phyloP scores from a whole-genome alignment of 2,329 filamentous ascomycete genomes.

The Sclerotinia subarctica region DNA sequence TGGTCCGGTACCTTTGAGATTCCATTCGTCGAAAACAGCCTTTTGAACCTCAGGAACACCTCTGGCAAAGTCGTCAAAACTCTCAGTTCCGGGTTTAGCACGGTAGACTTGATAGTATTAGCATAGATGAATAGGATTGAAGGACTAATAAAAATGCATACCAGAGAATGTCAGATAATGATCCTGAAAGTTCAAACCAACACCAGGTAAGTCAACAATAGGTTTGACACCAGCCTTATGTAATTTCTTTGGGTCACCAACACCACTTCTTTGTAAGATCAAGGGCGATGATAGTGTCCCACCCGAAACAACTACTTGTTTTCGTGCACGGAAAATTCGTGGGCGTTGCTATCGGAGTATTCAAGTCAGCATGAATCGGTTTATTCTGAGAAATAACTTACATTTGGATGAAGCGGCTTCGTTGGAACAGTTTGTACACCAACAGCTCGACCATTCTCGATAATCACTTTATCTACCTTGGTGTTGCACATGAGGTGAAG shows the following conservation, averaged over 20 bases:
- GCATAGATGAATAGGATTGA: not conserved
- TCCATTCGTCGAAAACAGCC: slow-evolving; percentile 71
- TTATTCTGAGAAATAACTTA: slow-evolving; percentile 27
- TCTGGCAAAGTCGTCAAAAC: slow-evolving; percentile 76
- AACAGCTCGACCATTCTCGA: slow-evolving; percentile 61
- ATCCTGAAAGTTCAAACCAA: slow-evolving; percentile 55
- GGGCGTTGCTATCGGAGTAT: slow-evolving; percentile 34
- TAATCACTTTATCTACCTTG: slow-evolving; percentile 54
- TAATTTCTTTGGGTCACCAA: slow-evolving; percentile 52
- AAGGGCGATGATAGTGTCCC: slow-evolving; percentile 39
- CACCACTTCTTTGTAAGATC: slow-evolving; percentile 60
- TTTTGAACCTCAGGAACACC: slow-evolving; percentile 72
- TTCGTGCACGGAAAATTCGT: slow-evolving; percentile 37
- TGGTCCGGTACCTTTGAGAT: slow-evolving; percentile 68
- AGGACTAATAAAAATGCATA: slow-evolving; percentile 5
- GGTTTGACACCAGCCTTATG: slow-evolving; percentile 46
- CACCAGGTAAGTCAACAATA: slow-evolving; percentile 49
- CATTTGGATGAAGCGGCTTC: slow-evolving; percentile 60
- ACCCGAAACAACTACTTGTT: slow-evolving; percentile 48
- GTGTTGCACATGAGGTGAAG: slow-evolving; percentile 58
- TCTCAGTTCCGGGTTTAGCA: slow-evolving; percentile 55
- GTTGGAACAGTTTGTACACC: slow-evolving; percentile 68
- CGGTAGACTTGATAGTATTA: slow-evolving; percentile 23
- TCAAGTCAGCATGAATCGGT: slow-evolving; percentile 28
- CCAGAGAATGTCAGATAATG: slow-evolving; percentile 52